Conservation (phyloP, 352 stramenopile species). For the Elongisporangium prolatum region DNA sequence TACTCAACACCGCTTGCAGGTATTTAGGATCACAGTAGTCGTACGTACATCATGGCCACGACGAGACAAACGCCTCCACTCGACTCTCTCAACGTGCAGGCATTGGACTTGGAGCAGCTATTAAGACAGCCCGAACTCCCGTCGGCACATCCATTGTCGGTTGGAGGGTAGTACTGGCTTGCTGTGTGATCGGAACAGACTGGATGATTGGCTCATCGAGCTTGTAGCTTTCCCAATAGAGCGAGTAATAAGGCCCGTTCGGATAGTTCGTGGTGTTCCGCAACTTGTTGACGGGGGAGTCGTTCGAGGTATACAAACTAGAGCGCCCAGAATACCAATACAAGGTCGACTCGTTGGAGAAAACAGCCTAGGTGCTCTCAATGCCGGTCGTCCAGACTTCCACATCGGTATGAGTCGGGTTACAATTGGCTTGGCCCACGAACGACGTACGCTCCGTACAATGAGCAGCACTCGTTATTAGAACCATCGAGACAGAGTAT, state of each 20-base stretch:
- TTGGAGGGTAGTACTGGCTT: constrained; percentile 13
- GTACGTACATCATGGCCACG: constrained; percentile 25
- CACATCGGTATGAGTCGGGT: constrained; percentile 47
- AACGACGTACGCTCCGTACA: constrained; percentile 32
- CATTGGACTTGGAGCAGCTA: constrained; percentile 26
- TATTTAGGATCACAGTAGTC: constrained; percentile 20
- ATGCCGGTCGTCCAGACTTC: constrained; percentile 46
- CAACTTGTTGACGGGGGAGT: constrained; percentile 21
- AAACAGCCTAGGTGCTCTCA: constrained; percentile 24
- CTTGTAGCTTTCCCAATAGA: constrained; percentile 38
- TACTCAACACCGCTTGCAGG: constrained; percentile 25
- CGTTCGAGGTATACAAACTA: constrained; percentile 43
- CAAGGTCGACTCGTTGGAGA: constrained; percentile 43
- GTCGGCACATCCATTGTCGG: constrained; percentile 16
- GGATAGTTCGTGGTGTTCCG: constrained; percentile 8
- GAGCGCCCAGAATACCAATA: constrained; percentile 35
- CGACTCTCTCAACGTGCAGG: constrained; percentile 25
- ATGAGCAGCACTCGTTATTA: not conserved
- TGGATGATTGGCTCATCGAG: constrained; percentile 18
- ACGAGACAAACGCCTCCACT: constrained; percentile 29
- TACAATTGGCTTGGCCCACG: constrained; percentile 25
- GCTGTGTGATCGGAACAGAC: constrained; percentile 1
- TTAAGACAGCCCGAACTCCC: constrained; percentile 25
- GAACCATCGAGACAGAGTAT: not conserved
- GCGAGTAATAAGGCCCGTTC: constrained; percentile 9